Percentiles rank a stretch among this genome's conserved stretches.
Evolutionary conservation across 768 basidiomycete species (phyloP).

Genomic region (Naematelia encephala): DNA sequence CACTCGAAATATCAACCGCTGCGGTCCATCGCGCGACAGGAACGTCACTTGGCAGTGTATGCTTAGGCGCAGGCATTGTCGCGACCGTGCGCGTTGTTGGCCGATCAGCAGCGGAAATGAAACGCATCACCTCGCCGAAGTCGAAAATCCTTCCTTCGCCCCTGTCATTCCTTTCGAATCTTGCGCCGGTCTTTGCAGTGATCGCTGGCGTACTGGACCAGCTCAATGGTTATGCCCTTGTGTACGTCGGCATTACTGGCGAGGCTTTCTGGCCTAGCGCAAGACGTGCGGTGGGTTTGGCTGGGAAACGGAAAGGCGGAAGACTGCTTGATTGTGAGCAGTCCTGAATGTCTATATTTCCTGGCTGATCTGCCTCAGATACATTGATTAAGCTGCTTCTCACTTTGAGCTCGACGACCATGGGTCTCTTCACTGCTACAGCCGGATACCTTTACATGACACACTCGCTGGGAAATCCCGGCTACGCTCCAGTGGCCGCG

Average conservation of each 20-base stretch:
- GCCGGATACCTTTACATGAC: constrained; percentile 85
- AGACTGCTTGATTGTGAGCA: constrained; percentile 51
- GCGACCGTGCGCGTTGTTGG: constrained; percentile 64
- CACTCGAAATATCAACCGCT: constrained; percentile 64
- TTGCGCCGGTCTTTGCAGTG: constrained; percentile 48
- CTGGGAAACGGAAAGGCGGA: constrained; percentile 40
- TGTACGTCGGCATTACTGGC: constrained; percentile 73
- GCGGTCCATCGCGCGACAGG: constrained; percentile 74
- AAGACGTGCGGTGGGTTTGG: constrained; percentile 59
- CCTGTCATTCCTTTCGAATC: constrained; percentile 40
- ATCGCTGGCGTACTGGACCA: constrained; percentile 54
- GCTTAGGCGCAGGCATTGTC: constrained; percentile 71
- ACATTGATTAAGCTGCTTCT: constrained; percentile 67
- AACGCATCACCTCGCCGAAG: constrained; percentile 38
- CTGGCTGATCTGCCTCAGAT: constrained; percentile 54
- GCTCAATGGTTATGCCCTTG: constrained; percentile 64
- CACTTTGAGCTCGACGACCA: constrained; percentile 64
- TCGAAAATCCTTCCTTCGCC: constrained; percentile 41
- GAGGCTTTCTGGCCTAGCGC: constrained; percentile 65
- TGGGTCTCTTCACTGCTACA: constrained; percentile 77
- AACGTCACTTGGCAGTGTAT: constrained; percentile 75
- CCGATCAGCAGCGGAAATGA: constrained; percentile 38
- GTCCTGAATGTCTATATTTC: not conserved
- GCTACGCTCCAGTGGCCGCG: constrained; percentile 70
- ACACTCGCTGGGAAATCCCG: constrained; percentile 67